Base-by-base conservation (phyloP, 192 early-diverging fungal genomes). In the Linnemannia elongata region DNA sequence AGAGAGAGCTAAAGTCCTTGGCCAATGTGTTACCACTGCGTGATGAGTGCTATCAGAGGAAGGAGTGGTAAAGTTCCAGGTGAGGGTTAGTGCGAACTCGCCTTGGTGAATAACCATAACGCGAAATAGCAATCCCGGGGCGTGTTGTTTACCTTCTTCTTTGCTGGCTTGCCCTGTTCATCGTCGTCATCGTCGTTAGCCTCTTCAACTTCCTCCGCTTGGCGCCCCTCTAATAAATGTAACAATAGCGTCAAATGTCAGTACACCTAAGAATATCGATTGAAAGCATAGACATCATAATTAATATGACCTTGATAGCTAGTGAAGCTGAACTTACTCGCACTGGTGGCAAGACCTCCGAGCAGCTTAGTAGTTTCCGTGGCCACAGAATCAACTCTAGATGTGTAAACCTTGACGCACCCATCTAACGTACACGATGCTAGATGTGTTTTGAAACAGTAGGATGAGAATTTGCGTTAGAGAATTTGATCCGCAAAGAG, bases 371-470 rank as follows among this genome's bases (percentile, higher is more conserved):
- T 96, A 1, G 97, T 97, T 82, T 99, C 98, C 6, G 95, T 91
- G 15, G 98, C 97, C 17, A 98, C 97, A 5, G 97, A 98, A 88
- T 99, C 97, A n/a, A 99, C 97, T 57, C 98, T 93, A 24, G 96
- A 97, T 0, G 97, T 95, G 88, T 98, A 99, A 80, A 99, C 96
- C 90, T 99, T 99, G 76, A 99, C 96, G 81, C 97, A 98, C 20
- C 97, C 97, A 88, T 98, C 97, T 66, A 99, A 88, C 17, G 97
- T 99, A 83, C 96, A 97, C 54, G 98, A 99, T 30, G 98, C 98
- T 87, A 80, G 10, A 17, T 4, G 1, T 0, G 41, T 38, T 30
- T 38, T 30, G 33, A 30, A 33, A 75, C 44, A 57, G 60, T 12
- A 17, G 5, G 15, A 55, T 12, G 12, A 45, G 22, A 41, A 33